Conservation (phyloP, 2,329 filamentous ascomycete species). For the Paecilomyces sp. region DNA sequence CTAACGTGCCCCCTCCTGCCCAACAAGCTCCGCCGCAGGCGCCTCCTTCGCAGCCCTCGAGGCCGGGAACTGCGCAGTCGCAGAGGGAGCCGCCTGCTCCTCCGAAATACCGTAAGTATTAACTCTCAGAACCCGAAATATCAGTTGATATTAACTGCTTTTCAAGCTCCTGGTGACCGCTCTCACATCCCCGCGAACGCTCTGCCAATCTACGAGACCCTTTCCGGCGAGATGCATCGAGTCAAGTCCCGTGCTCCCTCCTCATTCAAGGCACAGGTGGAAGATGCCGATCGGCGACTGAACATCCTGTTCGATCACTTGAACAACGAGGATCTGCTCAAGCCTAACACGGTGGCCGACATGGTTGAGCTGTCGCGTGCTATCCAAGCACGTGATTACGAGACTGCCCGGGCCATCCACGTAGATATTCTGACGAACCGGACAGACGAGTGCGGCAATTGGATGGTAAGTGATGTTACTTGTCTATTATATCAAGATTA, state of each 20-base stretch:
- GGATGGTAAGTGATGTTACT: slow-evolving; percentile 61
- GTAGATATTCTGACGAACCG: slow-evolving; percentile 69
- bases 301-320: slow-evolving; percentile 93
- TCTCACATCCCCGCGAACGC: slow-evolving; percentile 77
- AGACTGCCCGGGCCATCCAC: slow-evolving; percentile 60
- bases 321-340: slow-evolving; percentile 88
- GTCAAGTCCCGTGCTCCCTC: slow-evolving; percentile 78
- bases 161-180: slow-evolving; percentile 63
- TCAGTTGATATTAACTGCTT: slow-evolving; percentile 8
- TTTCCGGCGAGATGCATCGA: slow-evolving; percentile 78
- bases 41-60: slow-evolving; percentile 29
- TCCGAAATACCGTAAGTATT: slow-evolving; percentile 60
- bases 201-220: slow-evolving; percentile 70
- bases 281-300: slow-evolving; percentile 87
- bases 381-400: slow-evolving; percentile 62
- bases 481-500: neutral
- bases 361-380: slow-evolving; percentile 51
- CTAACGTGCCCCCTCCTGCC: slow-evolving; percentile 40
- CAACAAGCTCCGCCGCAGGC: slow-evolving; percentile 28
- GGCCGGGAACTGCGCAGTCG: slow-evolving; percentile 44
- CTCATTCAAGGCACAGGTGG: slow-evolving; percentile 81
- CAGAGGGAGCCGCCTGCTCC: slow-evolving; percentile 45
- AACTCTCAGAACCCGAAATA: neutral
- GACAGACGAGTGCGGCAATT: slow-evolving; percentile 73
- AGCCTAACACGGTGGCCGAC: slow-evolving; percentile 57